Evolutionary conservation across 2,329 filamentous ascomycete genomes (phyloP).

Genomic region (Blastomyces percursus): DNA sequence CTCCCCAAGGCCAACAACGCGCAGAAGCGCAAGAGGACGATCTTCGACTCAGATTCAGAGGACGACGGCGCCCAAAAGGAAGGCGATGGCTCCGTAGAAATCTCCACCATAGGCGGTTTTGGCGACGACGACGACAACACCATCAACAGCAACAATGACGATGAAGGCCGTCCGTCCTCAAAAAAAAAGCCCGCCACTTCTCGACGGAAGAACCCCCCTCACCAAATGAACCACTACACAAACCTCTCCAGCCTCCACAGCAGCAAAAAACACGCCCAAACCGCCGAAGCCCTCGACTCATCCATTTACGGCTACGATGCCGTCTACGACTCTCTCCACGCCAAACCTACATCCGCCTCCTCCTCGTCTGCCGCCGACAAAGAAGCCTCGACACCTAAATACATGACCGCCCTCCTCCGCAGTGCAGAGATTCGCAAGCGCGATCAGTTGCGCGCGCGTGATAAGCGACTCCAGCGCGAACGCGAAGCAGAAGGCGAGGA

Average conservation of each 20-base stretch:
- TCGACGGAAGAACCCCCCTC: constrained; percentile 5
- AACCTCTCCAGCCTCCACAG: constrained; percentile 39
- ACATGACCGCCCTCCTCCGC: constrained; percentile 49
- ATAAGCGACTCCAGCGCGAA: constrained; percentile 50
- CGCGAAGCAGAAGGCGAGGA: constrained; percentile 56
- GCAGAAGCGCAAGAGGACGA: constrained; percentile 39
- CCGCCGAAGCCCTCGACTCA: constrained; percentile 36
- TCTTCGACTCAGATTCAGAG: constrained; percentile 37
- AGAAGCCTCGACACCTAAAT: constrained; percentile 38
- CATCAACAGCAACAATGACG: not conserved
- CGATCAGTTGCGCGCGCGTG: constrained; percentile 50
- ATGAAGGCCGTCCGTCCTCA: constrained; percentile 18
- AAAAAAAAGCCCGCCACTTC: constrained; percentile 18
- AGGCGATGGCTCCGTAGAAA: constrained; percentile 20
- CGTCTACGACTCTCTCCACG: constrained; percentile 39
- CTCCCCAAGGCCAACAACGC: constrained; percentile 18
- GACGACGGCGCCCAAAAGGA: constrained; percentile 13
- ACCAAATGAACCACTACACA: constrained; percentile 20
- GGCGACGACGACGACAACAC: constrained; percentile 9
- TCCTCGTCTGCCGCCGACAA: constrained; percentile 14
- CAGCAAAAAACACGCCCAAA: constrained; percentile 35
- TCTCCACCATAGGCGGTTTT: constrained; percentile 31
- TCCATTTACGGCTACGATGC: constrained; percentile 42
- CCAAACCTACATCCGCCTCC: constrained; percentile 24
- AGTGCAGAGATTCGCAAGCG: constrained; percentile 53